Base-by-base conservation (phyloP, 768 basidiomycete species). In the Mycena rosella region DNA sequence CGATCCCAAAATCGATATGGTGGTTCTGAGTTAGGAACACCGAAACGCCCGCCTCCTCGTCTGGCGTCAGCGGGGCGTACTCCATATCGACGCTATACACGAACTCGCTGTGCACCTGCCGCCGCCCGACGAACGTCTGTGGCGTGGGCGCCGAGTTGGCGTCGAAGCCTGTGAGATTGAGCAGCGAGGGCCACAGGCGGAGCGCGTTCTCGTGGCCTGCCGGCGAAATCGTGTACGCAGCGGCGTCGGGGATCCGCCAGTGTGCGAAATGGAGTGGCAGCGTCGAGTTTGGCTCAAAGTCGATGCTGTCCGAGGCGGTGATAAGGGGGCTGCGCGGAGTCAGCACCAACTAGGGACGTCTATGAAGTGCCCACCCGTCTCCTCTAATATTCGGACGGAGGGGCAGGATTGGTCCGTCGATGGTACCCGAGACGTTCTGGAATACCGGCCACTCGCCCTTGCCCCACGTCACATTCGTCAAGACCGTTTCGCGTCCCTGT, bases 401-500 rank as follows among this genome's bases (percentile, higher is more conserved):
- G 1, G 70, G 58, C 3, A 75, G 73, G 30, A 70, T 57, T 45
- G 69, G 72, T 57, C 77, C 77, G 40, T 55, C 70, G 66, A 77
- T 75, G 26, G 45, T 51, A 0, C 74, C 71, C 3, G 68, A 67
- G 24, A 75, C 69, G 52, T 70, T 68, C 15, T 73, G 67, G 59
- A 76, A 74, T 18, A 71, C 51, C 0, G 78, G 78, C 60, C 69
- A 79, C n/a, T 74, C 67, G n/a, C 70, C 72, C 34, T 69, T 68
- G 24, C 68, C 70, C 79, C 78, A 81, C 4, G 74, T 77, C 5
- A 77, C 74, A 20, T 78, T 78, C 20, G 75, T 74, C 32, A 82
- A 63, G 29, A 81, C 77, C 5, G 80, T 80, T 65, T 82, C 81
- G 26, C 81, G 68, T 8, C 80, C 81, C 68, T 69, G 40, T n/a